Evolutionary conservation across 306 rosid species (phyloP), one percentile per base, ranked within the genome.

Genomic region (Medicago lupulina): DNA sequence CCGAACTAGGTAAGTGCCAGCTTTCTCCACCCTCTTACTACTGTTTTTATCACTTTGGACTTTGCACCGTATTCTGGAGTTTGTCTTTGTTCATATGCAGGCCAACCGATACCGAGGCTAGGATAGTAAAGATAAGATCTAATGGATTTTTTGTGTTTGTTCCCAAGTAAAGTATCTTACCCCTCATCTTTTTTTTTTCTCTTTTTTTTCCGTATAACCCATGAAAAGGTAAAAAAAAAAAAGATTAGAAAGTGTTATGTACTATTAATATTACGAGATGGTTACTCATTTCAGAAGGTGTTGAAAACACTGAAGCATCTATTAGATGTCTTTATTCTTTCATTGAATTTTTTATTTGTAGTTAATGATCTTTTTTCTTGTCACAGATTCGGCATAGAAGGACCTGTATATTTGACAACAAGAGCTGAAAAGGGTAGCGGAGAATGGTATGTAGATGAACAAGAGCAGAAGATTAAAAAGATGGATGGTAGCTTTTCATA

Each of bases 71-170:
- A 78, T 66, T 65, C 17, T 75, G 61, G 40, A 13, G 19, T 58
- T 76, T 66, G 39, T 78, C 46, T 86, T 85, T 84, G 14, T 40
- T 62, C 41, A 23, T 77, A 23, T 77, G 78, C 81, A 95, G 99
- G 90, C 97, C 97, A 49, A 95, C 93, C 2, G 97, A 95, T 58
- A 82, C 93, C 3, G 97, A 95, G 79, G 97, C 87, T 38, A 95
- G 99, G 86, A 78, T 95, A 79, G 99, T 95, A 80, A 95, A 91
- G 88, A 90, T 95, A 86, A 86, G 99, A 81, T 87, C 97, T 54
- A 95, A 95, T 47, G 99, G 99, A 47, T 90, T 95, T 82, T 88
- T 95, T 36, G 99, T 95, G 62, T 95, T 95, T 66, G 97, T 92
- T 65, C 99, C 99, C 83, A 90, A 92, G 99, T 95, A 92, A 84